A percentile compares a stretch with the other conserved stretches of the same genome.
phyloP scores from a whole-genome alignment of 164 flowering plant species.

The Nymphaea thermarum region DNA sequence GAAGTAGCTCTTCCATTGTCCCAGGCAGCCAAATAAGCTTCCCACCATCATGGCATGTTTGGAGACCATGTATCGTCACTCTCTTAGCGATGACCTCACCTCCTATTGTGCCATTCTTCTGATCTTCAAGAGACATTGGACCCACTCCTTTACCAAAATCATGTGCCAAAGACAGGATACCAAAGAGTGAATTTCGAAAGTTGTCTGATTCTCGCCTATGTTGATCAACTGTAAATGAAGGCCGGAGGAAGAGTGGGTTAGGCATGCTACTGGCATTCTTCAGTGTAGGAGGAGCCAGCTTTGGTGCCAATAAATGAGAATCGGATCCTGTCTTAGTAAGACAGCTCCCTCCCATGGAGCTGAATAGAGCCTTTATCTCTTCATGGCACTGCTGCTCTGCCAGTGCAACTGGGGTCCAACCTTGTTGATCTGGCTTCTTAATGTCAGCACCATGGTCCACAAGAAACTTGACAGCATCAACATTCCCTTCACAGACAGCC shows the following conservation, averaged over 20 bases:
- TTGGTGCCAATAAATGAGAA: neutral
- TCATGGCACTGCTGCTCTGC: conserved; percentile 88
- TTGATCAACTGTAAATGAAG: neutral
- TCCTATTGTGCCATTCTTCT: neutral
- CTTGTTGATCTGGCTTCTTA: conserved; percentile 40
- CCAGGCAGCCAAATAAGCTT: conserved; percentile 58
- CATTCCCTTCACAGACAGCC: conserved; percentile 72
- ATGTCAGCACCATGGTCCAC: conserved; percentile 48
- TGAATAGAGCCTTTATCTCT: conserved; percentile 47
- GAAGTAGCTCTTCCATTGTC: conserved; percentile 40
- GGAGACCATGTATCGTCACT: conserved; percentile 50
- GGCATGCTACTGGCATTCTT: neutral
- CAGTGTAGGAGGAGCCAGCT: neutral
- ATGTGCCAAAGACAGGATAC: conserved; percentile 44
- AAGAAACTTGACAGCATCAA: conserved; percentile 45
- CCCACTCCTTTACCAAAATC: conserved; percentile 13
- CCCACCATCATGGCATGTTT: conserved; percentile 26
- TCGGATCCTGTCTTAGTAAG: conserved; percentile 15
- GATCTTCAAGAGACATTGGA: conserved; percentile 8
- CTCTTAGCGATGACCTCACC: conserved; percentile 18
- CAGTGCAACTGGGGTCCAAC: conserved; percentile 72
- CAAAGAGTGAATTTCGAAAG: conserved; percentile 75
- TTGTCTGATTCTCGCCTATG: conserved; percentile 36
- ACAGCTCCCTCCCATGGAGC: conserved; percentile 30
- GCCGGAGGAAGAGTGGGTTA: neutral